phyloP scores from a whole-genome alignment of 2,329 filamentous ascomycete genomes.

The Arthrobotrys sinensis region DNA sequence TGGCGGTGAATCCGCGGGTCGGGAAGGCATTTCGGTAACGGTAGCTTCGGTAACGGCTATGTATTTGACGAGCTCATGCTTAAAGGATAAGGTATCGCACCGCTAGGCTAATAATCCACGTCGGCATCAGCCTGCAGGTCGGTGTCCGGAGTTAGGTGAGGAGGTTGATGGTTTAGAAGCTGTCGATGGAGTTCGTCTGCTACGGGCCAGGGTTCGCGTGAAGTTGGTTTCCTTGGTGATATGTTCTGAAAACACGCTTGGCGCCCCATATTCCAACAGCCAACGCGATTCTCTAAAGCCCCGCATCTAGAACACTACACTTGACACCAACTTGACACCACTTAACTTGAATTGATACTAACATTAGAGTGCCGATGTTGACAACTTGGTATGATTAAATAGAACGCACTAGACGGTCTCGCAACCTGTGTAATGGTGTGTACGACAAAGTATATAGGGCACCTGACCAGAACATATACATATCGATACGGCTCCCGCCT shows the following conservation, averaged over 20 bases:
- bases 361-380: too few relatives aligned
- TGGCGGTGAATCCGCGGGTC: conserved; percentile 12
- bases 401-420: too few relatives aligned
- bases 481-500: too few relatives aligned
- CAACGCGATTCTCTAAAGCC: too few relatives aligned
- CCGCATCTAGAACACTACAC: neutral
- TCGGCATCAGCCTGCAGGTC: neutral
- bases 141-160: neutral
- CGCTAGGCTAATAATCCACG: neutral
- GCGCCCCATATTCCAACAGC: conserved; percentile 5
- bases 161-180: conserved; percentile 1
- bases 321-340: neutral
- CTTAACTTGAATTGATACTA: too few relatives aligned
- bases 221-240: conserved; percentile 29
- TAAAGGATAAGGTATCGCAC: neutral
- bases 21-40: neutral
- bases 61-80: conserved; percentile 32
- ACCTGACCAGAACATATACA: too few relatives aligned
- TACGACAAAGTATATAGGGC: too few relatives aligned
- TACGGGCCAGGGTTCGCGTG: conserved; percentile 21
- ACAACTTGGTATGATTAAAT: too few relatives aligned
- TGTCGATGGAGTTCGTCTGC: neutral
- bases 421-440: too few relatives aligned
- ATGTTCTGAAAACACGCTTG: conserved; percentile 21
- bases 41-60: conserved; percentile 7